Percentiles rank a stretch among this genome's conserved stretches.
These are phyloP conservation scores for Fusarium denticulatum DNA, from an alignment of 2,329 filamentous ascomycete genomes.

Conservation along the genomic window DNA sequence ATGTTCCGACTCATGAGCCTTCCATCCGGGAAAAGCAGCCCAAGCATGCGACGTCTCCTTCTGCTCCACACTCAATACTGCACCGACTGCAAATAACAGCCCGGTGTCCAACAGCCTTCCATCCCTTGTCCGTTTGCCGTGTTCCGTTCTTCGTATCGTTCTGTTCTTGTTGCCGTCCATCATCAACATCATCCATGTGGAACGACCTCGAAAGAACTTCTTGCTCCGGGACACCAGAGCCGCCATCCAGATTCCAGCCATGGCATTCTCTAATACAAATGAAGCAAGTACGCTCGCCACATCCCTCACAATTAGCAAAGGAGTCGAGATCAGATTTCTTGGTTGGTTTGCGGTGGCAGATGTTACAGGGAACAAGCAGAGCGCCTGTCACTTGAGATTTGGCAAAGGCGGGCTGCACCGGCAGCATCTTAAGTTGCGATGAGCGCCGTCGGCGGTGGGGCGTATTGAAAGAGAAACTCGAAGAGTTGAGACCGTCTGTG, in stretches of 20 bases:
- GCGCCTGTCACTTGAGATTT: conserved; percentile 27
- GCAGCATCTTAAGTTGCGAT: conserved; percentile 41
- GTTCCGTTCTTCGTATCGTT: conserved; percentile 9
- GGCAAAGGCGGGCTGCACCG: conserved; percentile 28
- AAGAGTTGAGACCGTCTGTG: conserved; percentile 22
- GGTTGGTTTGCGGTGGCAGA: conserved; percentile 72
- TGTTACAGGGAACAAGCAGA: conserved; percentile 68
- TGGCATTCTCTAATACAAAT: conserved; percentile 74
- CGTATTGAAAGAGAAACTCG: neutral
- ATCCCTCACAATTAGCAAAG: conserved; percentile 71
- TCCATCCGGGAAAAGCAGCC: conserved; percentile 65
- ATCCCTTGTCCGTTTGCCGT: conserved; percentile 44
- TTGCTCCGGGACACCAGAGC: conserved; percentile 44
- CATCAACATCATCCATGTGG: conserved; percentile 61
- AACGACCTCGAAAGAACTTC: conserved; percentile 57
- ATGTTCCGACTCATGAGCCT: conserved; percentile 38
- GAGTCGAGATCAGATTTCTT: conserved; percentile 73
- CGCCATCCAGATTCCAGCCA: conserved; percentile 53
- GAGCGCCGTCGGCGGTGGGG: conserved; percentile 41
- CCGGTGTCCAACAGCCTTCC: conserved; percentile 57
- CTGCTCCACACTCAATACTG: conserved; percentile 71
- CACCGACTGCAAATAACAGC: conserved; percentile 72
- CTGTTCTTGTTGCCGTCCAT: conserved; percentile 27
- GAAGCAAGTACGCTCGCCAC: conserved; percentile 70
- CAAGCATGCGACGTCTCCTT: conserved; percentile 74